phyloP scores from a whole-genome alignment of 148 eudicot species.

The Beta vulgaris region DNA sequence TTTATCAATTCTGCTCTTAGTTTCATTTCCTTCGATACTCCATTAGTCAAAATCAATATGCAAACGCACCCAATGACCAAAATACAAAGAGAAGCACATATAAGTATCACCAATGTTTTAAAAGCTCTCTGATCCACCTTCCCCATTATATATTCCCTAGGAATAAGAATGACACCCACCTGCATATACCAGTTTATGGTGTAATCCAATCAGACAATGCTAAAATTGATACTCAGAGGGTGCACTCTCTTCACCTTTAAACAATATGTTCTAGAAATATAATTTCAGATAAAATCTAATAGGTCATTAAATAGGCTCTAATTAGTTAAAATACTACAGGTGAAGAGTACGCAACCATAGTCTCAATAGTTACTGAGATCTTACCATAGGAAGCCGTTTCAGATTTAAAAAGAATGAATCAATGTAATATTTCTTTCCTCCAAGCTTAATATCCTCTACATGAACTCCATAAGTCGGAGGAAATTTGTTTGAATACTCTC shows the following conservation, averaged over 20 bases:
- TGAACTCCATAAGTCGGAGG: slow-evolving; percentile 68
- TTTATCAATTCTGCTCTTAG: slow-evolving; percentile 86
- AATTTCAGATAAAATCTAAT: too few species aligned
- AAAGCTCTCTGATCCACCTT: slow-evolving; percentile 80
- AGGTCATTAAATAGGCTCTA: too few species aligned
- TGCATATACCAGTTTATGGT: slow-evolving; percentile 31
- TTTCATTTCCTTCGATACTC: slow-evolving; percentile 98
- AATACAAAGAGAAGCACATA: slow-evolving; percentile 81
- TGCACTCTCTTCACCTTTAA: not conserved
- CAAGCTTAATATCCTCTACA: slow-evolving; percentile 71
- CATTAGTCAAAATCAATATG: slow-evolving; percentile 84
- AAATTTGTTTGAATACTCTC: slow-evolving; percentile 42
- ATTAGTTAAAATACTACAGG: too few species aligned
- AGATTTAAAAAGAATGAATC: slow-evolving; percentile 87
- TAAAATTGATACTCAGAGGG: too few species aligned
- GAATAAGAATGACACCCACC: slow-evolving; percentile 91
- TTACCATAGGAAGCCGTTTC: slow-evolving; percentile 94
- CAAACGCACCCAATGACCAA: slow-evolving; percentile 83
- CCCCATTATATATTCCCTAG: slow-evolving; percentile 93
- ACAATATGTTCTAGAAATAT: not conserved
- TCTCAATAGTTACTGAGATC: slow-evolving; percentile 1
- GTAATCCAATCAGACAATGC: slow-evolving; percentile 4
- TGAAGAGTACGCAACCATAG: not conserved
- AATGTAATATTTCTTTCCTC: slow-evolving; percentile 64
- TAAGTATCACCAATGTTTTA: slow-evolving; percentile 70